These are phyloP conservation scores for Ananas comosus DNA, from an alignment of 176 grass and related monocot species.

Conservation along the genomic window DNA sequence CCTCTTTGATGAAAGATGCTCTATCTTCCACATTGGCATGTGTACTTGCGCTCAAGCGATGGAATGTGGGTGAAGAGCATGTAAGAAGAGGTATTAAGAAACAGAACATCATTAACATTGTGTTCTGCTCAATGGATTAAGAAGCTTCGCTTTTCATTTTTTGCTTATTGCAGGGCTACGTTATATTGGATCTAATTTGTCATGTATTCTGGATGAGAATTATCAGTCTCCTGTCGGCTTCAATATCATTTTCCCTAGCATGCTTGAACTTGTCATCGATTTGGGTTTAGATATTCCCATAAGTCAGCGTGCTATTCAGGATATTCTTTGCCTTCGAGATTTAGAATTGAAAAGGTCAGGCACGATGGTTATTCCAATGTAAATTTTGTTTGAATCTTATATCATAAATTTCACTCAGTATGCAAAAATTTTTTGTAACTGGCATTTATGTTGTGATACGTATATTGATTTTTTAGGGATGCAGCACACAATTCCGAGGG, in stretches of 20 bases:
- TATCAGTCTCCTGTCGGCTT: slow-evolving; percentile 52
- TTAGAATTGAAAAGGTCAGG: slow-evolving; percentile 54
- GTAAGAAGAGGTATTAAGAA: slow-evolving; percentile 46
- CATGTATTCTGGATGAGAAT: slow-evolving; percentile 27
- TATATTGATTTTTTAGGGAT: slow-evolving; percentile 22
- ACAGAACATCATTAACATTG: background rate
- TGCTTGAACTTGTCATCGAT: slow-evolving; percentile 43
- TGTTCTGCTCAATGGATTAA: background rate
- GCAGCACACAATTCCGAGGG: slow-evolving; percentile 24
- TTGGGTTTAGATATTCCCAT: slow-evolving; percentile 45
- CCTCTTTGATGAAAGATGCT: slow-evolving; percentile 28
- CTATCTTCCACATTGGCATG: slow-evolving; percentile 62
- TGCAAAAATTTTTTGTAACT: background rate
- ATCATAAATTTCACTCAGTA: too few relatives aligned
- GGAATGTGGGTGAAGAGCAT: slow-evolving; percentile 55
- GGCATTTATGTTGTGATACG: background rate
- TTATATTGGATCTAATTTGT: slow-evolving; percentile 49
- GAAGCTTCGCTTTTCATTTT: background rate
- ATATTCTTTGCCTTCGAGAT: slow-evolving; percentile 27
- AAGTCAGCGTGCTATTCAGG: slow-evolving; percentile 16
- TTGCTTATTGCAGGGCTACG: slow-evolving; percentile 30
- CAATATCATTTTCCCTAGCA: slow-evolving; percentile 51
- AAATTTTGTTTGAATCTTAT: slow-evolving; percentile 3
- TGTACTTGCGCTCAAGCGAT: slow-evolving; percentile 55
- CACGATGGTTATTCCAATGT: background rate